A percentile compares a stretch with the other conserved stretches of the same genome.
Evolutionary conservation across 495 filamentous ascomycete genomes (phyloP).

Genomic region (Tuber calosporum): DNA sequence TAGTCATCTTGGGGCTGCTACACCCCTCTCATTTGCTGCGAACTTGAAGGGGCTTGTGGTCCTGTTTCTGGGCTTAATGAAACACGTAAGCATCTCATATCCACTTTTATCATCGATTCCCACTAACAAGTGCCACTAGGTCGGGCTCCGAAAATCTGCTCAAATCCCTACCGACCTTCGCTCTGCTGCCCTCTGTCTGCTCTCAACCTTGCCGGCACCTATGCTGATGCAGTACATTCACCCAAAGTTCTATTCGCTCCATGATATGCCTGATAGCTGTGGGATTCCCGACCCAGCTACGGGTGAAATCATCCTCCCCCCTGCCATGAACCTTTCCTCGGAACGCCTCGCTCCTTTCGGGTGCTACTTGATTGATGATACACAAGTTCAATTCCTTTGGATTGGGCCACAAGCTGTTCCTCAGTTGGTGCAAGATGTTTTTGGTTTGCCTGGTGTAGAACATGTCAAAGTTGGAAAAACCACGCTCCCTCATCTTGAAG

Average conservation of each 20-base stretch:
- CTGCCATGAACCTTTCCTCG: constrained; percentile 76
- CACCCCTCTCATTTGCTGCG: constrained; percentile 72
- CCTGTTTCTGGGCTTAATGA: constrained; percentile 87
- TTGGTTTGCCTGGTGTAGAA: constrained; percentile 69
- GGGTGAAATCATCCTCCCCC: constrained; percentile 80
- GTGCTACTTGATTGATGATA: constrained; percentile 96
- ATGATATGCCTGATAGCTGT: constrained; percentile 95
- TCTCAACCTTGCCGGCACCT: constrained; percentile 85
- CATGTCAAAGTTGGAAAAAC: constrained; percentile 88
- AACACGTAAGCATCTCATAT: constrained; percentile 59
- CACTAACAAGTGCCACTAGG: constrained; percentile 45
- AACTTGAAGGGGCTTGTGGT: constrained; percentile 83
- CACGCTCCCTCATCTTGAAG: constrained; percentile 74
- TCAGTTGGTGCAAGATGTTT: constrained; percentile 81
- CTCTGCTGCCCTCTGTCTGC: constrained; percentile 82
- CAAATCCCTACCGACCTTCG: constrained; percentile 95
- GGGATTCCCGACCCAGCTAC: constrained; percentile 77
- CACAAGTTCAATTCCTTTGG: constrained; percentile 97
- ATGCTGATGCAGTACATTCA: constrained; percentile 97
- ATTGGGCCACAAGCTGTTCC: constrained; percentile 87
- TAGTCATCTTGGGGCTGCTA: constrained; percentile 82
- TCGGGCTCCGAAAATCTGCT: constrained; percentile 87
- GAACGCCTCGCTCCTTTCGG: constrained; percentile 83
- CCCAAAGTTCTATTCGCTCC: constrained; percentile 83
- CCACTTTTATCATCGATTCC: not conserved